phyloP scores from a whole-genome alignment of 1,284 basidiomycete genomes.

The Cutaneotrichosporon cyanovorans region DNA sequence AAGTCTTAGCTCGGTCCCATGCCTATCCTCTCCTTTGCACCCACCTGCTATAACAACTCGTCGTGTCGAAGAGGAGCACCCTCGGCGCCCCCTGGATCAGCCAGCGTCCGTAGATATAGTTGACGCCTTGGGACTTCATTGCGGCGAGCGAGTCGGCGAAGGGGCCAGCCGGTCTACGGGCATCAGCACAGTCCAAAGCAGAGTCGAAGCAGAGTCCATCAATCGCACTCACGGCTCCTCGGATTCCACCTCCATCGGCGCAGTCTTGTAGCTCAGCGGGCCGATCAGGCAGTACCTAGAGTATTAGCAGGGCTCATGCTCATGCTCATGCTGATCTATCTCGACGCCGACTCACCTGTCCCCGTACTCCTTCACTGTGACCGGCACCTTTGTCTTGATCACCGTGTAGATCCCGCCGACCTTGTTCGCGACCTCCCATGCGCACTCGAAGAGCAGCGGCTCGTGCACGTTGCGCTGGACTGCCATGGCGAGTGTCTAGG shows the following conservation, averaged over 20 bases:
- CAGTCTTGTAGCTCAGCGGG: conserved; percentile 90
- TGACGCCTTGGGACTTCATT: conserved; percentile 83
- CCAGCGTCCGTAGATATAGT: conserved; percentile 93
- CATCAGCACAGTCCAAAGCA: too few relatives aligned
- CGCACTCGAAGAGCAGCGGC: conserved; percentile 76
- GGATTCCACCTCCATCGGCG: conserved; percentile 95
- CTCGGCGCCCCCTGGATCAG: conserved; percentile 91
- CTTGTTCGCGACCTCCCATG: conserved; percentile 94
- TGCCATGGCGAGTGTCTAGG: conserved; percentile 1
- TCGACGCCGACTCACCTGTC: conserved; percentile 34
- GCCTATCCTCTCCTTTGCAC: conserved; percentile 2
- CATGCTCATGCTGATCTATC: conserved; percentile 24
- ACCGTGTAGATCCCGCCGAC: conserved; percentile 99
- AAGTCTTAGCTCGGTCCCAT: conserved; percentile 2
- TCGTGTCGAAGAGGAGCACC: conserved; percentile 92
- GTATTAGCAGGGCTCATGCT: not conserved
- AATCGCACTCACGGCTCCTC: conserved; percentile 62
- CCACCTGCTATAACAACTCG: conserved; percentile 64
- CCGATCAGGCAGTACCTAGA: conserved; percentile 83
- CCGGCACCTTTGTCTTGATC: conserved; percentile 97
- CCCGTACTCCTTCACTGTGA: conserved; percentile 81
- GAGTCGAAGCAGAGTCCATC: not conserved
- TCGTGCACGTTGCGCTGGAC: conserved; percentile 62
- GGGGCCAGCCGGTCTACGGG: conserved; percentile 49
- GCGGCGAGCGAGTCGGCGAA: conserved; percentile 61